These are phyloP conservation scores for Aspergillus sp. DNA, from an alignment of 2,329 filamentous ascomycete genomes.

Conservation along the genomic window DNA sequence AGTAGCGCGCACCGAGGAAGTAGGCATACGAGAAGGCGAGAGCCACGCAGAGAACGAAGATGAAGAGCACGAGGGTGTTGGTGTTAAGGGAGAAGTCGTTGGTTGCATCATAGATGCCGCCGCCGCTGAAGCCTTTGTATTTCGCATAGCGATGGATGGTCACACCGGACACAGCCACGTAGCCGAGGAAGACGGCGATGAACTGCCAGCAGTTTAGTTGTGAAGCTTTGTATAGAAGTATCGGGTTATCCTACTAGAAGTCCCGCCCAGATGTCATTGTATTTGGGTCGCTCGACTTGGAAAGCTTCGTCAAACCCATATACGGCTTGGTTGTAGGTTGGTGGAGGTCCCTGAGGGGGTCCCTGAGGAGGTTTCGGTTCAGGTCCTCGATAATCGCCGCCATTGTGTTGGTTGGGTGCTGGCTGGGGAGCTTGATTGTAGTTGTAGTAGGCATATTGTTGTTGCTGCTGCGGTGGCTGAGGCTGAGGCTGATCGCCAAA, in stretches of 20 bases:
- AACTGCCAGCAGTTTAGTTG: slow-evolving; percentile 51
- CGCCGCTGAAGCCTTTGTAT: slow-evolving; percentile 65
- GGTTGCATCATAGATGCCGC: slow-evolving; percentile 69
- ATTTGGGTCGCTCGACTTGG: slow-evolving; percentile 80
- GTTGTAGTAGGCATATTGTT: slow-evolving; percentile 18
- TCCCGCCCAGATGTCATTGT: slow-evolving; percentile 87
- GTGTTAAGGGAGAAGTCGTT: slow-evolving; percentile 73
- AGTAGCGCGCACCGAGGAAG: slow-evolving; percentile 71
- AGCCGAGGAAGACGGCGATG: slow-evolving; percentile 70
- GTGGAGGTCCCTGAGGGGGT: slow-evolving; percentile 24
- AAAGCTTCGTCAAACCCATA: slow-evolving; percentile 76
- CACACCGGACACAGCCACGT: slow-evolving; percentile 73
- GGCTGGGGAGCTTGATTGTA: slow-evolving; percentile 18
- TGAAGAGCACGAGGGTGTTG: slow-evolving; percentile 84
- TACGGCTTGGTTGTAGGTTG: slow-evolving; percentile 35
- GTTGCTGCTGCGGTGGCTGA: slow-evolving; percentile 22
- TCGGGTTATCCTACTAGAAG: slow-evolving; percentile 62
- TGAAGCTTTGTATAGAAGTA: neutral
- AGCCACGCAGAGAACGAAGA: slow-evolving; percentile 73
- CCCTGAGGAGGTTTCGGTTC: slow-evolving; percentile 26
- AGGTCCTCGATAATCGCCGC: slow-evolving; percentile 12
- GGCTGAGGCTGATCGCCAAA: slow-evolving; percentile 21
- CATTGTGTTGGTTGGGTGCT: slow-evolving; percentile 24
- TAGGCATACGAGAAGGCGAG: slow-evolving; percentile 76
- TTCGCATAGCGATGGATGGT: slow-evolving; percentile 72